A percentile compares a stretch with the other conserved stretches of the same genome.
Conservation (phyloP, 2,329 filamentous ascomycete genomes). For the Orbilia brochopaga region DNA sequence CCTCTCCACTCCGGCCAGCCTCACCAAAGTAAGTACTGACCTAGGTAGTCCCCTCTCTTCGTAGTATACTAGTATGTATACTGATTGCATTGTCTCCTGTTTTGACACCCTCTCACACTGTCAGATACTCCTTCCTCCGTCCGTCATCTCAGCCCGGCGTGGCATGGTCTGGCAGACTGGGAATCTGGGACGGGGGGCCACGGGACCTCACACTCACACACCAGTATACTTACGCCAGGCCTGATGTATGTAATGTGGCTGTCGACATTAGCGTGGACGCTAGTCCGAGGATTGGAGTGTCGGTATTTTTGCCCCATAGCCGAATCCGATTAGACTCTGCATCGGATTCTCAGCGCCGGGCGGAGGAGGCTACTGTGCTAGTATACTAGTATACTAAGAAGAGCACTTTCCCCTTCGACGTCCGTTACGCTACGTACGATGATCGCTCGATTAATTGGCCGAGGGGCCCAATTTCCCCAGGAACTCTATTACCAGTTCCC, state of each 20-base stretch:
- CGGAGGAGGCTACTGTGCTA: neutral
- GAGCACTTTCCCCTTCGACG: neutral
- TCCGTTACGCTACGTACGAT: neutral
- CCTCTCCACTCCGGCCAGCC: neutral
- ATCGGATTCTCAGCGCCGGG: constrained; percentile 4
- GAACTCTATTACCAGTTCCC: too few species aligned
- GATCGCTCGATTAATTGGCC: neutral
- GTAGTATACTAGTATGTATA: too few species aligned
- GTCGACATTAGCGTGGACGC: neutral
- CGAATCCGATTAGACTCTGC: constrained; percentile 5
- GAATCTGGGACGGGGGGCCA: constrained; percentile 5
- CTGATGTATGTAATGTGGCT: neutral
- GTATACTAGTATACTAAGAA: too few species aligned
- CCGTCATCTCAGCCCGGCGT: neutral
- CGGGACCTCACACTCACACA: neutral
- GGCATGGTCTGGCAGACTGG: neutral
- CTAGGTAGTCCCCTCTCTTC: neutral
- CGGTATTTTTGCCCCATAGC: constrained; percentile 3
- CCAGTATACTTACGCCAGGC: neutral
- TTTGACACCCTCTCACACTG: too few species aligned
- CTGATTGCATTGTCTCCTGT: too few species aligned
- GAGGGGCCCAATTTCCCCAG: neutral
- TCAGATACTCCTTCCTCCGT: neutral
- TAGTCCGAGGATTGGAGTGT: too few species aligned
- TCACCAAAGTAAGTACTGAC: neutral